phyloP scores from a whole-genome alignment of 2,329 filamentous ascomycete species.

The Fusarium sacchari region DNA sequence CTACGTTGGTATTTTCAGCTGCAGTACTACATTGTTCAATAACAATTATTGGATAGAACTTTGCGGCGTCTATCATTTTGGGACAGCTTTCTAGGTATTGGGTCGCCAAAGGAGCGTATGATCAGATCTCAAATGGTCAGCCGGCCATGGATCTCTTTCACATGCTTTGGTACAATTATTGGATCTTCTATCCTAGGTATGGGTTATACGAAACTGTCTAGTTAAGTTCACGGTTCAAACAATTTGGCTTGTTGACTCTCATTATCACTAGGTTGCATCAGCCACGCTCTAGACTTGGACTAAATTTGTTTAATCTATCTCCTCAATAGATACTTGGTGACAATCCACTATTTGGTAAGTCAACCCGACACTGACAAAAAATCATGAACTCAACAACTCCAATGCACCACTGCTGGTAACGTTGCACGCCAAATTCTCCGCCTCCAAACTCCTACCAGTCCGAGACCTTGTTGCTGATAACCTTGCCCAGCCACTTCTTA shows the following conservation, averaged over 20 bases:
- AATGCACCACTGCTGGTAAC: too few species aligned
- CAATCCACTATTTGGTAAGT: not conserved
- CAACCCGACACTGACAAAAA: too few species aligned
- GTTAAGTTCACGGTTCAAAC: not conserved
- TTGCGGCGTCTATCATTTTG: not conserved
- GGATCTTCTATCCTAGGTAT: not conserved
- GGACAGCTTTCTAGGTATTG: too few species aligned
- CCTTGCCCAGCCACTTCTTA: not conserved
- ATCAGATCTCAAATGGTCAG: not conserved
- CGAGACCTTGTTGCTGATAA: not conserved
- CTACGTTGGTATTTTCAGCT: not conserved
- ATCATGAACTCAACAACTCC: not conserved
- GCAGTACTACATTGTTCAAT: fast-evolving
- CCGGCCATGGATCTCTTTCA: not conserved
- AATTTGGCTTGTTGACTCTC: not conserved
- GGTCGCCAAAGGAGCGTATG: not conserved
- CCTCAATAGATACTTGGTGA: fast-evolving
- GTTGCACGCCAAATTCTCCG: fast-evolving
- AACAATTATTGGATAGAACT: too few species aligned
- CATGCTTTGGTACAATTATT: too few species aligned
- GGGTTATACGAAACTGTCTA: too few species aligned
- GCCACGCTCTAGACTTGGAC: too few species aligned
- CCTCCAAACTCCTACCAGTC: not conserved
- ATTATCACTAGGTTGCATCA: too few species aligned
- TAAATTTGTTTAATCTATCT: too few species aligned